Conservation (phyloP, 352 stramenopile species). For the Peronospora destructor region DNA sequence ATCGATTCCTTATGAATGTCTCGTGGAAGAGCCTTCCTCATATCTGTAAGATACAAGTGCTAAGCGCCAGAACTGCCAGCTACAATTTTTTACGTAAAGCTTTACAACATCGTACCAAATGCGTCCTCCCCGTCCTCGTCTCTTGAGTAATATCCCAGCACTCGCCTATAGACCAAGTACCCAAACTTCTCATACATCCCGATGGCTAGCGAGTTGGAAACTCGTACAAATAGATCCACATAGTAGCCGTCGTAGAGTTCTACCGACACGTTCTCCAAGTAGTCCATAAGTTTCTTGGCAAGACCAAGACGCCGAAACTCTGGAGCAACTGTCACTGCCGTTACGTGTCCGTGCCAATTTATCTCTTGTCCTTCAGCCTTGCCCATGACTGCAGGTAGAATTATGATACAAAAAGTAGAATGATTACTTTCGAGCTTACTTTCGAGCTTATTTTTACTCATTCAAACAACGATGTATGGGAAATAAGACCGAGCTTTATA, state of each 20-base stretch:
- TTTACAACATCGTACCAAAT: slow-evolving; percentile 51
- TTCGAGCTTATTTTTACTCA: neutral
- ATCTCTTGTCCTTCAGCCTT: slow-evolving; percentile 93
- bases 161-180: slow-evolving; percentile 88
- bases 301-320: slow-evolving; percentile 90
- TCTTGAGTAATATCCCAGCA: slow-evolving; percentile 90
- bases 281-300: slow-evolving; percentile 91
- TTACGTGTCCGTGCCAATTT: slow-evolving; percentile 97
- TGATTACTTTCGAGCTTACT: slow-evolving; percentile 1
- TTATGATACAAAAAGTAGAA: slow-evolving; percentile 8
- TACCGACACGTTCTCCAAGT: slow-evolving; percentile 85
- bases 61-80: neutral
- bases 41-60: slow-evolving; percentile 54
- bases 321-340: slow-evolving; percentile 94
- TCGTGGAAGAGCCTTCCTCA: slow-evolving; percentile 87
- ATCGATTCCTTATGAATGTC: slow-evolving; percentile 88
- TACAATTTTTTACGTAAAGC: neutral
- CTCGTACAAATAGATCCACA: slow-evolving; percentile 98
- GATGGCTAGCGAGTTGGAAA: slow-evolving; percentile 91
- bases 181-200: slow-evolving; percentile 91
- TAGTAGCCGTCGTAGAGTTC: slow-evolving; percentile 93
- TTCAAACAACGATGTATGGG: too few species aligned
- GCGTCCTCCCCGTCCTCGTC: slow-evolving; percentile 78
- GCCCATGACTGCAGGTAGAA: slow-evolving; percentile 79
- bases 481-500: neutral